Base-by-base conservation (phyloP, 495 filamentous ascomycete genomes). In the Immersiella caudata region DNA sequence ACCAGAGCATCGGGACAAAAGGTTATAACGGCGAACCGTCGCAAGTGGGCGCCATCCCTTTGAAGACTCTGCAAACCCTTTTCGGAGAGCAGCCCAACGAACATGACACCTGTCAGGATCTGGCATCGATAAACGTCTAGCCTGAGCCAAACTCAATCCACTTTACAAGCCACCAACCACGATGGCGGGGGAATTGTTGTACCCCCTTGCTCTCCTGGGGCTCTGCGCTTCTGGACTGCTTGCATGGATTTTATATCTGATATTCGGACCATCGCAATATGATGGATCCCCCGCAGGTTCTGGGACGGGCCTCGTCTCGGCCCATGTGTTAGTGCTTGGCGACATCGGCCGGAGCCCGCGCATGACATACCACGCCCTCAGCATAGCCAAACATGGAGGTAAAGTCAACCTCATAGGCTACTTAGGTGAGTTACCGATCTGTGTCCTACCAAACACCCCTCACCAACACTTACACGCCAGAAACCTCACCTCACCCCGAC, bases 301-400 rank as follows among this genome's bases (percentile, higher is more conserved):
- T 11, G 62, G 67, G 0, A 69, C 75, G 12, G 70, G 68, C 26
- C 46, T 65, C 9, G 78, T 83, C 24, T 84, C 85, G 6, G 84
- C 91, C 26, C 92, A 96, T 73, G 86, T 99, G 36, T 84, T 98
- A n/a, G 95, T 99, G 50, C 85, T 99, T n/a, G 95, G 95, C 16
- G 95, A 99, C 74, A 95, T 99, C 78, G 95, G 95, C 25, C 87
- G 93, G 36, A 97, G 93, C 76, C 95, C 95, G 25, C 91, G 95
- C 66, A 99, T 99, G 95, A 95, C 97, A 76, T 97, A 99, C 74
- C 95, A 99, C 86, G 93, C 94, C 22, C 76, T 97, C 67, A 97
- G 94, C 75, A 89, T 98, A 74, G 93, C 94, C 24, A 91, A 87
- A 68, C 88, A 93, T 67, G 92, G 93, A 40, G 91, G 87, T 0